phyloP scores from a whole-genome alignment of 805 yeast genomes.

The Saccharomycopsis selenospora region DNA sequence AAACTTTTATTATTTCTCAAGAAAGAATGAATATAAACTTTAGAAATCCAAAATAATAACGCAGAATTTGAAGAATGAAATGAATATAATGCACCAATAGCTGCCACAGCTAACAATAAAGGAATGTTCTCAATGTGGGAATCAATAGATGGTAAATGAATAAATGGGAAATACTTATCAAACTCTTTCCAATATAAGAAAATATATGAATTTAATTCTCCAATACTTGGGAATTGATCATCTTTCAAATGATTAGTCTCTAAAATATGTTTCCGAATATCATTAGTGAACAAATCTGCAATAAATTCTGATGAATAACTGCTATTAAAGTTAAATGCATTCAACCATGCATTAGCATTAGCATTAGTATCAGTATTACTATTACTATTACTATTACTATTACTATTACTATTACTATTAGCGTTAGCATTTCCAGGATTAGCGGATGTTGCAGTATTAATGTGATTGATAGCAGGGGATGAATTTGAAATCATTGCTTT shows the following conservation, averaged over 20 bases:
- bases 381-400: slow-evolving; percentile 21
- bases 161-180: slow-evolving; percentile 75
- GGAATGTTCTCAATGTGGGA: slow-evolving; percentile 51
- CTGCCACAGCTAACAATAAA: slow-evolving; percentile 69
- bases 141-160: slow-evolving; percentile 60
- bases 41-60: slow-evolving; percentile 58
- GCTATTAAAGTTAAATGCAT: slow-evolving; percentile 7
- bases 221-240: slow-evolving; percentile 63
- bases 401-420: neutral
- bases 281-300: slow-evolving; percentile 18
- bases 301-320: slow-evolving; percentile 10
- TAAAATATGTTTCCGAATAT: slow-evolving; percentile 37
- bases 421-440: no score
- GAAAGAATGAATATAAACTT: slow-evolving; percentile 57
- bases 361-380: slow-evolving; percentile 13
- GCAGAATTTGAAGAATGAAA: slow-evolving; percentile 75
- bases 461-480: no score
- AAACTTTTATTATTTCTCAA: slow-evolving; percentile 42
- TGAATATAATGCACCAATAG: slow-evolving; percentile 82
- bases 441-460: no score
- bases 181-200: slow-evolving; percentile 71
- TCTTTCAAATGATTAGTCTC: slow-evolving; percentile 44
- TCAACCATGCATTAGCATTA: neutral
- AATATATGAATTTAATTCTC: slow-evolving; percentile 70
- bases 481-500: neutral